phyloP scores from a whole-genome alignment of 2,329 filamentous ascomycete species.

The Falciphora oryzae region DNA sequence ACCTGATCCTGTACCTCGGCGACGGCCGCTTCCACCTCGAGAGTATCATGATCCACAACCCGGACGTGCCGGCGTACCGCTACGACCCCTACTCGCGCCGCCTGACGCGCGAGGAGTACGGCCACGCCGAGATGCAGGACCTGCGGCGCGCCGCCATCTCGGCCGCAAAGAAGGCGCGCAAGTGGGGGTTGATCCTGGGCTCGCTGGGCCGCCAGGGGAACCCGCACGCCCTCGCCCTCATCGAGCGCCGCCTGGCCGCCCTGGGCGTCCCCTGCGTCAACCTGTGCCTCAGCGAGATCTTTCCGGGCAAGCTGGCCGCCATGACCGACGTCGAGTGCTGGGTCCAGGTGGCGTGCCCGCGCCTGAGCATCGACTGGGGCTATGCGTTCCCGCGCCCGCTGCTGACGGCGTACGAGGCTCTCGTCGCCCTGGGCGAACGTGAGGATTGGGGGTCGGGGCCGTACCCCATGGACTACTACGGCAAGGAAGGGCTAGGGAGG shows the following conservation, averaged over 20 bases:
- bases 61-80: constrained; percentile 79
- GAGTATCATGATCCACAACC: constrained; percentile 99
- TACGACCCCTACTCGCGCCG: constrained; percentile 96
- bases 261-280: constrained; percentile 71
- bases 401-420: constrained; percentile 89
- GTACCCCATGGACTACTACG: constrained; percentile 99
- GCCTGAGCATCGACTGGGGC: constrained; percentile 97
- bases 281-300: constrained; percentile 87
- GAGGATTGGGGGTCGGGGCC: constrained; percentile 71
- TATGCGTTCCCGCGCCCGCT: constrained; percentile 89
- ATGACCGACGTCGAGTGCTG: constrained; percentile 95
- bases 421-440: constrained; percentile 76
- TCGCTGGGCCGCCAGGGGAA: constrained; percentile 92
- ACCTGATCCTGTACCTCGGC: constrained; percentile 81
- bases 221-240: constrained; percentile 81
- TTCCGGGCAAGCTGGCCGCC: constrained; percentile 88
- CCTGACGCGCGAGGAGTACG: constrained; percentile 86
- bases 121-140: constrained; percentile 83
- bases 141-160: constrained; percentile 72
- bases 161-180: constrained; percentile 64
- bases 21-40: constrained; percentile 95
- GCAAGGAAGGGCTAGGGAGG: constrained; percentile 80
- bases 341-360: constrained; percentile 97
- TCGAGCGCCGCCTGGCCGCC: constrained; percentile 69
- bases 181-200: constrained; percentile 94